Evolutionary conservation across 2,329 filamentous ascomycete genomes (phyloP).

Genomic region (Mariannaea sp.): DNA sequence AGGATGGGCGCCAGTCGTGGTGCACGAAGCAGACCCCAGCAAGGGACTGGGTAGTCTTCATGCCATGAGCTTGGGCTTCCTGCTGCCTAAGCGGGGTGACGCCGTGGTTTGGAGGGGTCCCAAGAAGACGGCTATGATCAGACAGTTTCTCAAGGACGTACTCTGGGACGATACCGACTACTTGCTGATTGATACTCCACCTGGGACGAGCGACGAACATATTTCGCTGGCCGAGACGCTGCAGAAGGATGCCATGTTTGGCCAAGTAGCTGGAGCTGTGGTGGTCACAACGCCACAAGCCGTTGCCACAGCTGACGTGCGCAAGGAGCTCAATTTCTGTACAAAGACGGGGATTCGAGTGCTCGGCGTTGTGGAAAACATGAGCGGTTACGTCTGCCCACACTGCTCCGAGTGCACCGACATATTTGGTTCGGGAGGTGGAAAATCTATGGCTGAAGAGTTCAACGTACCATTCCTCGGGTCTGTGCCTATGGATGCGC

Average conservation of each 20-base stretch:
- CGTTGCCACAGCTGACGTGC: constrained; percentile 89
- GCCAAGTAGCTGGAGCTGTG: constrained; percentile 82
- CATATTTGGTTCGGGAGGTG: constrained; percentile 90
- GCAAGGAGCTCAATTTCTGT: constrained; percentile 95
- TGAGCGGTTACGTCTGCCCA: constrained; percentile 88
- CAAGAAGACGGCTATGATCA: constrained; percentile 99
- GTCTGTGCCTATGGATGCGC: constrained; percentile 87
- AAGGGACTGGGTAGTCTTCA: constrained; percentile 66
- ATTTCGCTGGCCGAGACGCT: constrained; percentile 92
- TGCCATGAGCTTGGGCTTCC: constrained; percentile 93
- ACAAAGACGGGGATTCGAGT: constrained; percentile 78
- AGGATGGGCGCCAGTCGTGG: constrained; percentile 88
- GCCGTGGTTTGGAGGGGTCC: constrained; percentile 97
- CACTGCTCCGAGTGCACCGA: constrained; percentile 86
- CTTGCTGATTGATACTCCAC: constrained; percentile 92
- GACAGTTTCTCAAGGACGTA: constrained; percentile 92
- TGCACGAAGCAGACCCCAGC: constrained; percentile 66
- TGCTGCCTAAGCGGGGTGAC: constrained; percentile 80
- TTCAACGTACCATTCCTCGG: constrained; percentile 85
- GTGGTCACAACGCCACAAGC: constrained; percentile 97
- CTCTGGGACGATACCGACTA: constrained; percentile 89
- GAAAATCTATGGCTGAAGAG: constrained; percentile 84
- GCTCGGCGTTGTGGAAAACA: constrained; percentile 94
- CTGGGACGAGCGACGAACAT: constrained; percentile 95
- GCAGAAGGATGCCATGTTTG: constrained; percentile 63